Base-by-base conservation (phyloP, 495 filamentous ascomycete species). In the Glonium stellatum region DNA sequence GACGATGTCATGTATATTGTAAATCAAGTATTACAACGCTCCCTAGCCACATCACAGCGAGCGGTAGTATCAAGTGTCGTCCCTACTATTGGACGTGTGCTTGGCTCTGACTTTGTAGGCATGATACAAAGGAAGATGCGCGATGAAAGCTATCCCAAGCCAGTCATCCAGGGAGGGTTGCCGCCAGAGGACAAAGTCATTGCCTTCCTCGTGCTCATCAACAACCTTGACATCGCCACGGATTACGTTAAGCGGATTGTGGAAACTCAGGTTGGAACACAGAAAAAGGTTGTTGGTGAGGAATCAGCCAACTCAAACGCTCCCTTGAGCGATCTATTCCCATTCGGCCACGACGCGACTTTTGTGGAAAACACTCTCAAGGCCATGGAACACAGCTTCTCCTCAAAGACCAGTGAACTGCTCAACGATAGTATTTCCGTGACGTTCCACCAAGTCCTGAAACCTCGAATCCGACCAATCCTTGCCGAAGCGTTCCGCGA, bases 1-100 rank as follows among this genome's bases (percentile, higher is more conserved):
- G 93, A 97, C 76, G 93, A 95, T 73, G 92, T 97, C 57, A 97
- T 97, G 95, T 98, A 97, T 75, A 96, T 97, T 62, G 90, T 96
- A 68, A 92, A 95, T 69, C 87, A 92, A 52, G 86, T 96, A 42
- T 78, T 97, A 41, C 85, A 90, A 51, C 86, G 90, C 60, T 86
- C 90, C 5, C 78, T 97, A 44, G 83, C 88, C 1, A 97, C 93
- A 5, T 89, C 88, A 0, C 91, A 96, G 69, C 75, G 82, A 55
- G 77, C 79, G 5, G 84, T 96, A 19, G 78, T 92, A 22, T 82
- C 81, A 54, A 85, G 80, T 46, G 89, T 95, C 9, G 78, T 97
- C 39, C 86, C 91, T 1, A 86, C 84, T 0, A 78, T 96, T n/a
- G 81, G 84, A 42, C 82, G 89, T 52, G 84, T 98, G n/a, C 83